phyloP scores from a whole-genome alignment of 2,329 filamentous ascomycete genomes.

The Penicillium occitanis region DNA sequence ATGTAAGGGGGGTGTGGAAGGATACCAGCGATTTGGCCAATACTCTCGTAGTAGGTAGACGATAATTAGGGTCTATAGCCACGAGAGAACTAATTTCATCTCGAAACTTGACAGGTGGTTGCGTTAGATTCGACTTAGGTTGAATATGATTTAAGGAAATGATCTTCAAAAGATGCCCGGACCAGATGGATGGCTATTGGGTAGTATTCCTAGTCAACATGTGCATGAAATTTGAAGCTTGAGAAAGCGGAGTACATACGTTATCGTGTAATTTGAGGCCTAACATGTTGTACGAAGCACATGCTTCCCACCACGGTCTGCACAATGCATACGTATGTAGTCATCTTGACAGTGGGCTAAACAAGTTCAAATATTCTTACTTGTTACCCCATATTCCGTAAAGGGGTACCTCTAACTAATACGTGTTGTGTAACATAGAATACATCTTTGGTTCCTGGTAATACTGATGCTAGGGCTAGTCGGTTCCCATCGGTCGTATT shows the following conservation, averaged over 20 bases:
- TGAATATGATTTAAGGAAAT: neutral
- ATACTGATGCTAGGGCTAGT: neutral
- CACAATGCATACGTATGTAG: neutral
- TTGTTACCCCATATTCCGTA: neutral
- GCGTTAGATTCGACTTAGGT: neutral
- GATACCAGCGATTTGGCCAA: neutral
- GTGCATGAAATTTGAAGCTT: neutral
- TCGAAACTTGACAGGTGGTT: neutral
- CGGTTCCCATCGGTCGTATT: neutral
- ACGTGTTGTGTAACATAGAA: neutral
- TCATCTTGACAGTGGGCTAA: neutral
- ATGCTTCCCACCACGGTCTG: neutral
- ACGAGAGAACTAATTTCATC: neutral
- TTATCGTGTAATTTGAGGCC: neutral
- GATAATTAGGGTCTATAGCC: neutral
- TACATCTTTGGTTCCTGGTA: neutral
- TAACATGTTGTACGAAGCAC: neutral
- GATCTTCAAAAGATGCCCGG: neutral
- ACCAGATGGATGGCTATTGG: neutral
- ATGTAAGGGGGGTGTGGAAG: conserved; percentile 2
- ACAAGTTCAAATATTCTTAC: neutral
- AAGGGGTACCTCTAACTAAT: neutral
- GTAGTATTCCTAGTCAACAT: neutral
- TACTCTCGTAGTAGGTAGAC: neutral
- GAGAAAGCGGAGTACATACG: neutral